phyloP scores from a whole-genome alignment of 1,284 basidiomycete genomes.

The Ganoderma resinaceum region DNA sequence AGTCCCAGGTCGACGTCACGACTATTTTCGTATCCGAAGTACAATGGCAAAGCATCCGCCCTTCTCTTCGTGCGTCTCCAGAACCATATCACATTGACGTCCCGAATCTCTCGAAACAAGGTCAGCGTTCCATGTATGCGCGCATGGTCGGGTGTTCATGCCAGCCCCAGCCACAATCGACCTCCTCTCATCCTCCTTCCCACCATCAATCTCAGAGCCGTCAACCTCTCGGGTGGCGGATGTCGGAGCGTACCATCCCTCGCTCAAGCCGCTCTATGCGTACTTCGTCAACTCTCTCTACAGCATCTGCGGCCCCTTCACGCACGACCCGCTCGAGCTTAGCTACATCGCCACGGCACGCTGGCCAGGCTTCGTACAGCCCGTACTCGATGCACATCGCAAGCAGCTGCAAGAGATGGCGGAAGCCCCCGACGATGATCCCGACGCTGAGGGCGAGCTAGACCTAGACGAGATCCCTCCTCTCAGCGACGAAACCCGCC shows the following conservation, averaged over 20 bases:
- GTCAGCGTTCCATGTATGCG: constrained; percentile 44
- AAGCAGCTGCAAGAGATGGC: constrained; percentile 16
- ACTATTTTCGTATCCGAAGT: constrained; percentile 74
- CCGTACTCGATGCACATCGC: constrained; percentile 62
- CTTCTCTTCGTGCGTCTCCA: constrained; percentile 71
- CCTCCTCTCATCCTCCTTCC: constrained; percentile 45
- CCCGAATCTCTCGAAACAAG: constrained; percentile 62
- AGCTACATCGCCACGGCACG: constrained; percentile 79
- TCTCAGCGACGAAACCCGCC: constrained; percentile 63
- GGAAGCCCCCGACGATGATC: not conserved
- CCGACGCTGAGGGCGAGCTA: constrained; percentile 4
- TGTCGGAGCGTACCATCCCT: constrained; percentile 55
- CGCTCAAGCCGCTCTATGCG: constrained; percentile 63
- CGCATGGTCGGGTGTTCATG: not conserved
- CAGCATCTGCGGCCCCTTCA: constrained; percentile 70
- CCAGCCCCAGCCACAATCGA: constrained; percentile 45
- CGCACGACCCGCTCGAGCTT: constrained; percentile 72
- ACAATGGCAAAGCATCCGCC: constrained; percentile 80
- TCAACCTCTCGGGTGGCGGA: constrained; percentile 33
- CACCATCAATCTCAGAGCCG: constrained; percentile 21
- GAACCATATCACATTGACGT: constrained; percentile 82
- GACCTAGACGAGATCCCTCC: constrained; percentile 37
- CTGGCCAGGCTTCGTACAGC: constrained; percentile 82
- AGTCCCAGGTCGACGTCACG: constrained; percentile 55
- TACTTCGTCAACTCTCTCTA: constrained; percentile 74